A percentile compares a stretch with the other conserved stretches of the same genome.
phyloP scores from a whole-genome alignment of 192 early-diverging fungal species.

The Coemansia sp. region DNA sequence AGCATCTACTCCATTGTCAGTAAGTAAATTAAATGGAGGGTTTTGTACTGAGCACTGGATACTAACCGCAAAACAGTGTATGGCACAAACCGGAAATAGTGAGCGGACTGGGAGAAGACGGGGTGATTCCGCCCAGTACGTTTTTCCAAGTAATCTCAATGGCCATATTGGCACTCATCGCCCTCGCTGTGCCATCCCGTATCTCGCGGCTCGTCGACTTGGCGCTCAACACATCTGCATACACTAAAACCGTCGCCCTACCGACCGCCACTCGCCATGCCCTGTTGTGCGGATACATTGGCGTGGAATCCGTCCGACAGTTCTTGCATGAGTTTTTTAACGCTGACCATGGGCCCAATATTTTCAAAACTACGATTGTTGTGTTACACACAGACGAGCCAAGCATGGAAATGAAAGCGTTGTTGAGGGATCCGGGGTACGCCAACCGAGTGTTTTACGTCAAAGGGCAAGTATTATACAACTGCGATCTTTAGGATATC shows the following conservation, averaged over 20 bases:
- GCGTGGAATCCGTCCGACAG: slow-evolving; percentile 34
- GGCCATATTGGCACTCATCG: slow-evolving; percentile 45
- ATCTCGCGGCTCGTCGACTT: slow-evolving; percentile 38
- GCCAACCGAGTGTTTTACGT: slow-evolving; percentile 53
- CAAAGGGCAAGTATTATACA: slow-evolving; percentile 27
- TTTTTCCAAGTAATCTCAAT: slow-evolving; percentile 49
- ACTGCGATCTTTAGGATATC: not conserved
- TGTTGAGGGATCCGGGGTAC: slow-evolving; percentile 39
- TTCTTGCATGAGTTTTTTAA: slow-evolving; percentile 56
- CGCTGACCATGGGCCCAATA: slow-evolving; percentile 48
- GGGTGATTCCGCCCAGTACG: slow-evolving; percentile 39
- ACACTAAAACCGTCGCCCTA: slow-evolving; percentile 33
- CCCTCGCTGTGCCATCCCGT: slow-evolving; percentile 47
- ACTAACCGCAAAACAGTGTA: not conserved
- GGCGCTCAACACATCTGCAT: slow-evolving; percentile 44
- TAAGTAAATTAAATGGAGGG: slow-evolving; percentile 13
- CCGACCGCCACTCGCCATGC: slow-evolving; percentile 37
- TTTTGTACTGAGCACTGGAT: not conserved
- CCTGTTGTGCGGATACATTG: slow-evolving; percentile 45
- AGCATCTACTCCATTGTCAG: slow-evolving; percentile 52
- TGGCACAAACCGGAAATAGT: slow-evolving; percentile 20
- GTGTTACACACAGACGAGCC: slow-evolving; percentile 43
- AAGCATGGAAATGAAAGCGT: slow-evolving; percentile 40
- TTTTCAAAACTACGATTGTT: slow-evolving; percentile 42
- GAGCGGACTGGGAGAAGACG: slow-evolving; percentile 35